Percentiles rank a stretch among this genome's conserved stretches.
Conservation (phyloP, 1,284 basidiomycete species). For the Pseudozyma pruni region DNA sequence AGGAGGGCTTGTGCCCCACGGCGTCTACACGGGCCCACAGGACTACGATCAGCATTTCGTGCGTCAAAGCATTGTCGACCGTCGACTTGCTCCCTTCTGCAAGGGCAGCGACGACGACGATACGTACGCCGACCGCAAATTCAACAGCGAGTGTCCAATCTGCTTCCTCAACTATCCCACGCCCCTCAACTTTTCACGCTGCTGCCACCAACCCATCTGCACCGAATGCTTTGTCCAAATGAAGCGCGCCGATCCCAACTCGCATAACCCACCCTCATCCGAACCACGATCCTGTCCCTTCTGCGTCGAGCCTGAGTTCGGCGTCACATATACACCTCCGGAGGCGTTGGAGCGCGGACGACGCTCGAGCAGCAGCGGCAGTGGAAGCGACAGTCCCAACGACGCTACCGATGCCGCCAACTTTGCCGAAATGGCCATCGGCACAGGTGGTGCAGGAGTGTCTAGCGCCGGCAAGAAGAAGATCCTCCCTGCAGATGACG, state of each 20-base stretch:
- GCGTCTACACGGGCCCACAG: conserved; percentile 79
- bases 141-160: conserved; percentile 95
- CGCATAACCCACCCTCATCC: conserved; percentile 57
- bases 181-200: conserved; percentile 86
- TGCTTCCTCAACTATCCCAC: conserved; percentile 78
- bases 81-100: conserved; percentile 93
- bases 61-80: conserved; percentile 84
- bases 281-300: conserved; percentile 86
- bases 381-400: conserved; percentile 26
- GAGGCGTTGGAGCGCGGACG: conserved; percentile 69
- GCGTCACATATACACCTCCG: conserved; percentile 87
- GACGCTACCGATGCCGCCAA: conserved; percentile 44
- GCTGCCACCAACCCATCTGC: conserved; percentile 97
- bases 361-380: conserved; percentile 27
- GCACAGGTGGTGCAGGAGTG: conserved; percentile 36
- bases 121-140: conserved; percentile 83
- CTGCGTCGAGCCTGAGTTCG: conserved; percentile 96
- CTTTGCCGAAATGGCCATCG: conserved; percentile 56
- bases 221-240: conserved; percentile 99
- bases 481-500: conserved; percentile 51
- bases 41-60: conserved; percentile 92
- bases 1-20: conserved; percentile 85
- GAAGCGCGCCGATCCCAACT: conserved; percentile 85
- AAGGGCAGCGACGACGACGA: conserved; percentile 92
- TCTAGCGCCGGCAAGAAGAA: conserved; percentile 38